Conservation (phyloP, 2,329 filamentous ascomycete genomes). For the Aspergillus pseudoviridinutans region DNA sequence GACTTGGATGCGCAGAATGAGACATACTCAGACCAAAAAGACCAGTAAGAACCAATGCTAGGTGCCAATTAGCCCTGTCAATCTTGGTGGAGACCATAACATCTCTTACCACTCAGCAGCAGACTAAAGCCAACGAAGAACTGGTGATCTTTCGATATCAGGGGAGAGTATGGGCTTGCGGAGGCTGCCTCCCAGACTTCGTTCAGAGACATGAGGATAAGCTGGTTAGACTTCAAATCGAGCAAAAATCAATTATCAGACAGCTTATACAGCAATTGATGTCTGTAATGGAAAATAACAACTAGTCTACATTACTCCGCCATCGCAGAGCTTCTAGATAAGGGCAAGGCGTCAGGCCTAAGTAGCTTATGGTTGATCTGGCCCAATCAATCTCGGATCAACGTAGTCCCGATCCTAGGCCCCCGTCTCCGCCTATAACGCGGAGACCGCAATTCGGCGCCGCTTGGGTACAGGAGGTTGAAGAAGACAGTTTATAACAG, state of each 20-base stretch:
- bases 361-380: constrained; percentile 12
- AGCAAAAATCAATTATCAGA: neutral
- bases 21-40: constrained; percentile 82
- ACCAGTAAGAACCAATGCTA: constrained; percentile 65
- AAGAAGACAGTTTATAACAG: constrained; percentile 1
- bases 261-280: constrained; percentile 2
- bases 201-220: constrained; percentile 61
- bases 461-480: neutral
- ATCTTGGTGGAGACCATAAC: neutral
- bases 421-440: constrained; percentile 10
- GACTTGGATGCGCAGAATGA: no score
- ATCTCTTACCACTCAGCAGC: constrained; percentile 57
- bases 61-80: constrained; percentile 8
- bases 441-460: constrained; percentile 12
- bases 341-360: neutral
- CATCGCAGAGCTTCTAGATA: neutral
- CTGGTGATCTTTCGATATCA: constrained; percentile 76
- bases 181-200: constrained; percentile 92
- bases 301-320: neutral
- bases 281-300: constrained; percentile 1
- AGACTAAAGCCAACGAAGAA: constrained; percentile 77
- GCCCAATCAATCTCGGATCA: constrained; percentile 21
- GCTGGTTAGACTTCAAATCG: neutral
- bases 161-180: constrained; percentile 76
- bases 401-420: constrained; percentile 18